phyloP scores from a whole-genome alignment of 208 protist genomes.

The Leishmania guyanensis region DNA sequence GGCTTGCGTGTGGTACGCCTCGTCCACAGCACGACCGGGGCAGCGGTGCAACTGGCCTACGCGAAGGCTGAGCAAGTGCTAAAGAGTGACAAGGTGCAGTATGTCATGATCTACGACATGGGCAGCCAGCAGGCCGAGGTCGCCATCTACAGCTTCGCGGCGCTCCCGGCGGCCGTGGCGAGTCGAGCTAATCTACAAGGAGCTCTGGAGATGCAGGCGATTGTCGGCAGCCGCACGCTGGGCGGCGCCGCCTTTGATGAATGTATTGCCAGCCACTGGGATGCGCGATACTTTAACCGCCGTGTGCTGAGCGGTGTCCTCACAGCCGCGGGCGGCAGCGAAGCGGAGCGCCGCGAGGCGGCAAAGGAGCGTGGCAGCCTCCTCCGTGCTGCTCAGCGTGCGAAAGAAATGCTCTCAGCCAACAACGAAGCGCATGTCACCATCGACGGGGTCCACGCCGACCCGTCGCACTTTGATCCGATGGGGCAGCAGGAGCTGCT shows the following conservation, averaged over 20 bases:
- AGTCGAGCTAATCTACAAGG: background rate
- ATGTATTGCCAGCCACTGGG: constrained; percentile 85
- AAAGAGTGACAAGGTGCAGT: constrained; percentile 9
- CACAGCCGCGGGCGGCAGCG: constrained; percentile 10
- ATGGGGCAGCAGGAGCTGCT: constrained; percentile 26
- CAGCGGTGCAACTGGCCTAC: constrained; percentile 64
- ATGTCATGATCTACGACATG: constrained; percentile 91
- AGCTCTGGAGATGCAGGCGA: constrained; percentile 29
- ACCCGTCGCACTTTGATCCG: constrained; percentile 6
- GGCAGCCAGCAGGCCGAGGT: constrained; percentile 76
- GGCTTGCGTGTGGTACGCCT: constrained; percentile 85
- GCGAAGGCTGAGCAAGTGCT: constrained; percentile 58
- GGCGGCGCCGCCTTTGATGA: constrained; percentile 89
- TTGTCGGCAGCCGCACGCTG: constrained; percentile 60
- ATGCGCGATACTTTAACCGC: constrained; percentile 52
- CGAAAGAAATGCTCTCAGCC: constrained; percentile 88
- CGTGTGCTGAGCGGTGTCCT: constrained; percentile 19
- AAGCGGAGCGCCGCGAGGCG: constrained; percentile 11
- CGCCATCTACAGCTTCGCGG: constrained; percentile 61
- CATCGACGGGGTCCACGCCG: constrained; percentile 72
- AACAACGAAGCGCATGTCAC: constrained; percentile 83
- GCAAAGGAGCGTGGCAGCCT: constrained; percentile 65
- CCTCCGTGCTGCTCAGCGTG: constrained; percentile 73
- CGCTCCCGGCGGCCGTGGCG: constrained; percentile 16
- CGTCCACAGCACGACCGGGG: constrained; percentile 82